A percentile compares a stretch with the other conserved stretches of the same genome.
Evolutionary conservation across 1,284 basidiomycete genomes (phyloP).

Genomic region (Microbotryum saponariae): DNA sequence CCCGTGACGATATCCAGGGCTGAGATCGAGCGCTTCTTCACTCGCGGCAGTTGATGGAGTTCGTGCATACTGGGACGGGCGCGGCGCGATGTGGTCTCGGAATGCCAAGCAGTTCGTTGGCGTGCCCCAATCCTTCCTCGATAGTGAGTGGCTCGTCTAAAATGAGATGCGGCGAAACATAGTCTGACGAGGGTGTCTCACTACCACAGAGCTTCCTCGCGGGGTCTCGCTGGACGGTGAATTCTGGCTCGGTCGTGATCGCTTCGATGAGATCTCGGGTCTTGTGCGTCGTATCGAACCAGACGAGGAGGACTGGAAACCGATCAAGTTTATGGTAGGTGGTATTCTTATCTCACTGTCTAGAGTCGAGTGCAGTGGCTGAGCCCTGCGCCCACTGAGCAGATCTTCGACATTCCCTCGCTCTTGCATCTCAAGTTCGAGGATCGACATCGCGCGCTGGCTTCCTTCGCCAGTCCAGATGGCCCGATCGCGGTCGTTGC

Average conservation of each 20-base stretch:
- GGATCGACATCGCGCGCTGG: constrained; percentile 41
- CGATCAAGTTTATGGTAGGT: constrained; percentile 54
- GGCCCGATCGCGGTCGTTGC: constrained; percentile 47
- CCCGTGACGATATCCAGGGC: not conserved
- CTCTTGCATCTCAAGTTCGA: constrained; percentile 51
- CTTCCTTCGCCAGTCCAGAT: not conserved
- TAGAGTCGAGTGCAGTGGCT: not conserved
- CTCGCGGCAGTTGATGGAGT: constrained; percentile 39
- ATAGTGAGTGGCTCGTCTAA: constrained; percentile 45
- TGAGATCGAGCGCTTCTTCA: not conserved
- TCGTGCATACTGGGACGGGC: constrained; percentile 56
- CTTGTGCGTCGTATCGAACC: constrained; percentile 49
- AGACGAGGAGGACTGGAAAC: constrained; percentile 48
- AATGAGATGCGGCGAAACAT: not conserved
- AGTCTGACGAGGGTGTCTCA: not conserved
- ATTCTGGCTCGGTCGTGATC: constrained; percentile 54
- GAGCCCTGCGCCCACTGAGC: not conserved
- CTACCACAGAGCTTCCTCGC: constrained; percentile 50
- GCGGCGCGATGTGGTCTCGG: constrained; percentile 50
- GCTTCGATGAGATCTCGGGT: constrained; percentile 55
- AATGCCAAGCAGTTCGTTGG: constrained; percentile 53
- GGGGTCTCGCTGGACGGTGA: constrained; percentile 48
- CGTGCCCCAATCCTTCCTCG: constrained; percentile 55
- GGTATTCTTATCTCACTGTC: not conserved
- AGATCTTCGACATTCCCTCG: constrained; percentile 62